Base-by-base conservation (phyloP, 805 yeast genomes). In the Yarrowia keelungensis region DNA sequence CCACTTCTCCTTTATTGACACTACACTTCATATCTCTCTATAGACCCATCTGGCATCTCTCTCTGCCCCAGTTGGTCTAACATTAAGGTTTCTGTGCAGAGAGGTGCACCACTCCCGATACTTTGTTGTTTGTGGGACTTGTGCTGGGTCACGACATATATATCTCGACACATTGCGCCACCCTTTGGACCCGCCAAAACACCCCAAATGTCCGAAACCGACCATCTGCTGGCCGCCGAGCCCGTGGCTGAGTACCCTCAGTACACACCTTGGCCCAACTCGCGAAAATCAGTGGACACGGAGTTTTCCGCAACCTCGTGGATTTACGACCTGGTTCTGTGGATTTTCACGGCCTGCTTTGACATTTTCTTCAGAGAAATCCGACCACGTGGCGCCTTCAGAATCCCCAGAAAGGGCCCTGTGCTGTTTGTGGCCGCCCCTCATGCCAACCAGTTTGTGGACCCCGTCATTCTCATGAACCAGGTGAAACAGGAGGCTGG, bases 401-500 rank as follows among this genome's bases (percentile, higher is more conserved):
- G 85, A 58, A 83, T 86, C 64, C 89, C 90, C 14, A 81, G 84
- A 39, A 78, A 83, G 10, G 98, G 97, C 0, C 94, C 98, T 0
- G 88, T 92, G 9, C 89, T 94, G 68, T 89, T 95, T 71, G 98
- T 95, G 43, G 96, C 95, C 11, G 99, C 97, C 1, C 98, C 98
- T 1, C 99, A 94, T 80, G 97, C 97, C n/a, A 92, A 92, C 78
- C 97, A 92, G 79, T 93, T 93, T 76, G 92, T 93, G 42, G 91
- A 87, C 72, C 94, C 95, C 1, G 86, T 93, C 61, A 84, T 95
- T 65, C 81, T 95, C 58, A 88, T 91, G 90, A 88, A 90, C 58
- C 94, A 90, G 75, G 94, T 91, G 35, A 85, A 87, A 73, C 81
- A 81, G 64, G 87, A 86, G 69, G 84, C 89, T 1, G 84, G 87